phyloP scores from a whole-genome alignment of 176 grass and related monocot species.

The Canna indica region DNA sequence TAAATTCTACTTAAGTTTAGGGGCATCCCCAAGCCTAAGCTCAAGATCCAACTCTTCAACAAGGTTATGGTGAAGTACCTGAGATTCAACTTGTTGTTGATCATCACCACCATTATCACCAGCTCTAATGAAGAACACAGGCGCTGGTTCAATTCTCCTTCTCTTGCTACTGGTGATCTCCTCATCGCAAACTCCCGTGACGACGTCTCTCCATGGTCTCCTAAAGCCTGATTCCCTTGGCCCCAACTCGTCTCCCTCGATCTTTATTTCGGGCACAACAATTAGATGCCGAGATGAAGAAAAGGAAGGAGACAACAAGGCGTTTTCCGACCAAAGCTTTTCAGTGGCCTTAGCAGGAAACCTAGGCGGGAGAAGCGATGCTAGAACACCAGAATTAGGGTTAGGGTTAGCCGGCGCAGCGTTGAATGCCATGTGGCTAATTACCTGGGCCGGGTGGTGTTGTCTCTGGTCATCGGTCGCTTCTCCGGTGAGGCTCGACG shows the following conservation, averaged over 20 bases:
- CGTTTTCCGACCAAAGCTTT: no score
- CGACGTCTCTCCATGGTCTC: no score
- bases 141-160: conserved; percentile 28
- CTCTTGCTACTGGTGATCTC: conserved; percentile 27
- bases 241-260: background rate
- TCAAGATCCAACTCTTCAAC: conserved; percentile 78
- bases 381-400: conserved; percentile 29
- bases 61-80: conserved; percentile 31
- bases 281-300: background rate
- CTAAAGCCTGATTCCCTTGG: background rate
- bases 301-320: conserved; percentile 22
- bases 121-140: conserved; percentile 13
- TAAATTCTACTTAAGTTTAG: conserved; percentile 34
- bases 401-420: conserved; percentile 38
- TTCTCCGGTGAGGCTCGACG: background rate
- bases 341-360: conserved; percentile 14
- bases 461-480: no score
- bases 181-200: conserved; percentile 7
- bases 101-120: background rate
- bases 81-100: conserved; percentile 11
- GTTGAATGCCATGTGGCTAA: background rate
- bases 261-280: conserved; percentile 16
- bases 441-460: no score
- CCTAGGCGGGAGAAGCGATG: conserved; percentile 16
- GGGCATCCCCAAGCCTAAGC: conserved; percentile 52